A percentile compares a stretch with the other conserved stretches of the same genome.
These are phyloP conservation scores for Brasenia schreberi DNA, from an alignment of 164 flowering plant species.

Conservation along the genomic window DNA sequence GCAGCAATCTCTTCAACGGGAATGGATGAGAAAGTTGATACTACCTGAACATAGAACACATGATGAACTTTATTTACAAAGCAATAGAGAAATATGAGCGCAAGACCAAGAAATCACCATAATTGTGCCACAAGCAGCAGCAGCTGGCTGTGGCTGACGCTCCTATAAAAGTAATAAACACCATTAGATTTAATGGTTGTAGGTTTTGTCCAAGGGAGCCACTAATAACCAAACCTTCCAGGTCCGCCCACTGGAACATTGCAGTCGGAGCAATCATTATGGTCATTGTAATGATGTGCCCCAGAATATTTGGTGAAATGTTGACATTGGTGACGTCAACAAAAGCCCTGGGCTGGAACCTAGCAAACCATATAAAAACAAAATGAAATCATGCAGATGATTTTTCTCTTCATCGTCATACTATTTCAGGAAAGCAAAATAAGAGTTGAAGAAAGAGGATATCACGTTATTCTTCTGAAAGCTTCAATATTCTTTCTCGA, in stretches of 20 bases:
- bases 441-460: neutral
- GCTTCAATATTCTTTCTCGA: conserved; percentile 49
- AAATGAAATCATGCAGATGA: neutral
- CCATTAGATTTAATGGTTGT: too few species aligned
- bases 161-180: conserved; percentile 33
- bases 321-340: conserved; percentile 61
- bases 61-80: neutral
- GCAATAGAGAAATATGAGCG: neutral
- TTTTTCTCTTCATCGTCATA: neutral
- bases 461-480: conserved; percentile 55
- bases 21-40: conserved; percentile 48
- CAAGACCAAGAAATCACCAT: conserved; percentile 32
- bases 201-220: too few species aligned
- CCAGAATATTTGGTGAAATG: conserved; percentile 48
- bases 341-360: conserved; percentile 66
- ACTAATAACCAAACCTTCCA: conserved; percentile 33
- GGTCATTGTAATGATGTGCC: conserved; percentile 48
- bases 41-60: conserved; percentile 22
- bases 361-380: conserved; percentile 14
- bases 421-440: neutral
- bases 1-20: conserved; percentile 83
- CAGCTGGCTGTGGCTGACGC: conserved; percentile 78
- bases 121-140: conserved; percentile 54
- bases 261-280: conserved; percentile 76
- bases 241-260: conserved; percentile 55